Conservation (phyloP, 2,329 filamentous ascomycete species). For the Microsporum audouinii region DNA sequence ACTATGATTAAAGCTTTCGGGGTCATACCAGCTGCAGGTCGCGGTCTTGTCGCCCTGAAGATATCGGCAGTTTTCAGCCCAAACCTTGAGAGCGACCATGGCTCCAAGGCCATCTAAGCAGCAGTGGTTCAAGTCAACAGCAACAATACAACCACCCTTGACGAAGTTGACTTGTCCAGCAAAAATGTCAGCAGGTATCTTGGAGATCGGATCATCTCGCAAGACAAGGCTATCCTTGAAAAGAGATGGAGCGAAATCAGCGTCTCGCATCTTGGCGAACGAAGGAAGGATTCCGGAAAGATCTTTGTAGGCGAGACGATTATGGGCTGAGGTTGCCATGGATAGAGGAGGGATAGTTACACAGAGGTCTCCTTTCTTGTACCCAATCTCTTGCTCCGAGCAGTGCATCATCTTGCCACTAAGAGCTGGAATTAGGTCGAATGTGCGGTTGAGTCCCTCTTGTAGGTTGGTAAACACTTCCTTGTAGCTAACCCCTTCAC, state of each 20-base stretch:
- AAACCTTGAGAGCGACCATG: background rate
- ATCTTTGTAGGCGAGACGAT: conserved; percentile 2
- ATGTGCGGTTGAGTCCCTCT: conserved; percentile 1
- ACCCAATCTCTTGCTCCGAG: background rate
- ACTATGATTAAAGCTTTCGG: conserved; percentile 3
- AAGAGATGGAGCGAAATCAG: background rate
- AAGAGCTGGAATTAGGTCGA: background rate
- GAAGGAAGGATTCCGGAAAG: background rate
- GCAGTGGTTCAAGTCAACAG: conserved; percentile 4
- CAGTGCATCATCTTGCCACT: conserved; percentile 4
- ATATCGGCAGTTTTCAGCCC: conserved; percentile 4
- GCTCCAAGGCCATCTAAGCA: conserved; percentile 2
- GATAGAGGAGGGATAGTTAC: background rate
- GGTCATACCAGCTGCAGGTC: conserved; percentile 3
- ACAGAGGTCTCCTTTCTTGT: conserved; percentile 4
- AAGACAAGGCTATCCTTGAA: conserved; percentile 5
- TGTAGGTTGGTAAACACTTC: background rate
- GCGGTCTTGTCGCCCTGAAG: conserved; percentile 3
- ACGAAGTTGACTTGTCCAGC: conserved; percentile 5
- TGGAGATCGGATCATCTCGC: background rate
- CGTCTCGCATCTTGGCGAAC: background rate
- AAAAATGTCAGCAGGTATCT: conserved; percentile 1
- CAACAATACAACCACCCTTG: background rate
- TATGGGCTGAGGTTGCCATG: background rate
- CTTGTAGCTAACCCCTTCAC: background rate